Evolutionary conservation across 2,329 filamentous ascomycete species (phyloP).

Genomic region (Neurospora crassa): DNA sequence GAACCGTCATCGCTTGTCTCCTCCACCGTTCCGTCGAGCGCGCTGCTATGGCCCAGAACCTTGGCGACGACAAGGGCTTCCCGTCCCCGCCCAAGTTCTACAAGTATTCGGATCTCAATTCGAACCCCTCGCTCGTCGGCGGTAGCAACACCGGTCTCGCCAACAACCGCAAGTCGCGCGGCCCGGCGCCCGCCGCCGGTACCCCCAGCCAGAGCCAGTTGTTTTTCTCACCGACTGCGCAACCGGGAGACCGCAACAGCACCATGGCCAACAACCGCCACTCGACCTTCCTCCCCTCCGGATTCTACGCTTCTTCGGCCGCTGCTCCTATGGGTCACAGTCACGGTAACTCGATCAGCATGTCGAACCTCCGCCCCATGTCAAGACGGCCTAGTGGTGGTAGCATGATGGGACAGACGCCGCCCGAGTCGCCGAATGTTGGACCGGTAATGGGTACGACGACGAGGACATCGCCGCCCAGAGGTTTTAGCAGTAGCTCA

Average conservation of each 20-base stretch:
- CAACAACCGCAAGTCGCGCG: conserved; percentile 42
- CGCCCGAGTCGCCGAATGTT: conserved; percentile 55
- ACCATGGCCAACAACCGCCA: conserved; percentile 49
- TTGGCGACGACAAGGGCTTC: conserved; percentile 60
- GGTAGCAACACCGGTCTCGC: conserved; percentile 38
- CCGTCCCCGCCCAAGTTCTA: conserved; percentile 51
- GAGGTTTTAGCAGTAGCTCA: conserved; percentile 52
- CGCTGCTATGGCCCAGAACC: conserved; percentile 66
- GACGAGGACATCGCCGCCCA: conserved; percentile 9
- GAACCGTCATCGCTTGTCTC: conserved; percentile 77
- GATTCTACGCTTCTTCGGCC: conserved; percentile 63
- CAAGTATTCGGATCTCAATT: conserved; percentile 52
- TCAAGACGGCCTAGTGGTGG: conserved; percentile 39
- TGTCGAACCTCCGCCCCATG: conserved; percentile 52
- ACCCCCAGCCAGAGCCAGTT: conserved; percentile 60
- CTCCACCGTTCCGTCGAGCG: conserved; percentile 85
- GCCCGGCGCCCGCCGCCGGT: conserved; percentile 37
- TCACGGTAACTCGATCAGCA: conserved; percentile 45
- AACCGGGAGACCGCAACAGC: not conserved
- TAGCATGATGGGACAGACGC: conserved; percentile 38
- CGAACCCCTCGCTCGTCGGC: conserved; percentile 40
- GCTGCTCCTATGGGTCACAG: conserved; percentile 44
- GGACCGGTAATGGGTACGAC: conserved; percentile 27
- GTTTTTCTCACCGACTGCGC: conserved; percentile 91
- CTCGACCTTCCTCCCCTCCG: conserved; percentile 78